Conservation (phyloP, 495 filamentous ascomycete species). For the Hypoxylon rickii region DNA sequence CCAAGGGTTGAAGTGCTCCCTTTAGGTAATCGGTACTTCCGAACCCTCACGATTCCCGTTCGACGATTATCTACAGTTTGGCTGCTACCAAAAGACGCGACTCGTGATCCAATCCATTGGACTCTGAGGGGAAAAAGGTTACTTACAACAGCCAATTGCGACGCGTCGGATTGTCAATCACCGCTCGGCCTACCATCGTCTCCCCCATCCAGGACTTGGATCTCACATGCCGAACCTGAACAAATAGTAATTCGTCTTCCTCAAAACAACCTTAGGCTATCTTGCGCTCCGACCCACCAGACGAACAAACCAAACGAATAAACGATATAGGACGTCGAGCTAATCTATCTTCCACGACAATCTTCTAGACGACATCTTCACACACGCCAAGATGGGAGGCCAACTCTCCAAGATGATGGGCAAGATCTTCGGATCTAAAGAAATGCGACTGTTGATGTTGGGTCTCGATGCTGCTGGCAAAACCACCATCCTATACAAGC, state of each 20-base stretch:
- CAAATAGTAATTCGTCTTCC: slow-evolving; percentile 3
- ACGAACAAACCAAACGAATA: too few relatives aligned
- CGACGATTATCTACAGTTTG: too few relatives aligned
- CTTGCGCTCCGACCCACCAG: too few relatives aligned
- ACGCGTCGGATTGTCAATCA: slow-evolving; percentile 20
- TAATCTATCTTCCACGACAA: not conserved
- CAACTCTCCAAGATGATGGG: slow-evolving; percentile 86
- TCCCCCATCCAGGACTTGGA: not conserved
- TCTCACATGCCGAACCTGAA: slow-evolving; percentile 10
- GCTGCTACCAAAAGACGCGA: too few relatives aligned
- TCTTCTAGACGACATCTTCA: slow-evolving; percentile 1
- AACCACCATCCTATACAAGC: slow-evolving; percentile 99
- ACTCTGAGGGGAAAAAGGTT: not conserved
- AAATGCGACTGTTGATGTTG: slow-evolving; percentile 98
- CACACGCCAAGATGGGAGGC: slow-evolving; percentile 66
- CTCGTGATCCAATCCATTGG: slow-evolving; percentile 5
- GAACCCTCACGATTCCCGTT: too few relatives aligned
- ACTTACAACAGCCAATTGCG: slow-evolving; percentile 1
- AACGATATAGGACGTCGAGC: not conserved
- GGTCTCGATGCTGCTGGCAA: slow-evolving; percentile 97
- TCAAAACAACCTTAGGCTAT: not conserved
- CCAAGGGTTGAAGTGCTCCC: too few relatives aligned
- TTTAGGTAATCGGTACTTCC: too few relatives aligned
- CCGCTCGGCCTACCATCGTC: slow-evolving; percentile 10
- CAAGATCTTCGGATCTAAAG: slow-evolving; percentile 98